A percentile compares a stretch with the other conserved stretches of the same genome.
Evolutionary conservation across 1,139 yeast genomes (phyloP).

Genomic region (Saccharomyces hybrid): DNA sequence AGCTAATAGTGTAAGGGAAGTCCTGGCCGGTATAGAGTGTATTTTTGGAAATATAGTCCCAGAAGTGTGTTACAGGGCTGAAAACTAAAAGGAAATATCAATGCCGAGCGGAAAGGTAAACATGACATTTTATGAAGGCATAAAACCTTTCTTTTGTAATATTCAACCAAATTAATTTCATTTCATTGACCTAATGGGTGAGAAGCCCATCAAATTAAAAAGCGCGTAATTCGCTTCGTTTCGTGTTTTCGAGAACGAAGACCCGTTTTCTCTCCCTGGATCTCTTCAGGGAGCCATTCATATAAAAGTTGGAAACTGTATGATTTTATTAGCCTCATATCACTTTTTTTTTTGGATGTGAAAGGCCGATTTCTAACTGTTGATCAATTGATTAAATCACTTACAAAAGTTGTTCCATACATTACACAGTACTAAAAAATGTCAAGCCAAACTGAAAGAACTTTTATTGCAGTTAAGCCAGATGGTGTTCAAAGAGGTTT

Average conservation of each 20-base stretch:
- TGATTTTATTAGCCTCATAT: background rate
- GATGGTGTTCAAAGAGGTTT: constrained; percentile 99
- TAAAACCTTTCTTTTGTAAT: background rate
- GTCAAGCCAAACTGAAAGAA: constrained; percentile 60
- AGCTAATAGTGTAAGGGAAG: background rate
- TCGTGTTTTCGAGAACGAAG: background rate
- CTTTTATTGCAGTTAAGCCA: constrained; percentile 98
- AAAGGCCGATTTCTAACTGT: background rate
- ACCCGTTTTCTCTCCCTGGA: background rate
- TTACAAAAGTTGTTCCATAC: background rate
- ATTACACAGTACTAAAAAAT: background rate
- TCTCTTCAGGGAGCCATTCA: background rate
- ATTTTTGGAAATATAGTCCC: background rate
- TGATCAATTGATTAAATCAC: background rate
- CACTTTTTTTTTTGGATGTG: background rate
- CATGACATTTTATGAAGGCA: background rate
- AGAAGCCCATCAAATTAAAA: background rate
- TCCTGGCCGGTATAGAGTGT: background rate
- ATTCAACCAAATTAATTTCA: background rate
- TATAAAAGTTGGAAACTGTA: background rate
- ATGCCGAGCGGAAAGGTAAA: background rate
- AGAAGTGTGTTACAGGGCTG: background rate
- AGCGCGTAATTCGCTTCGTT: background rate
- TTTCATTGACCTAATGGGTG: background rate
- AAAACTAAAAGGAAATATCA: background rate